Conservation (phyloP, 2,329 filamentous ascomycete genomes). For the Trichoderma afroharzianum region DNA sequence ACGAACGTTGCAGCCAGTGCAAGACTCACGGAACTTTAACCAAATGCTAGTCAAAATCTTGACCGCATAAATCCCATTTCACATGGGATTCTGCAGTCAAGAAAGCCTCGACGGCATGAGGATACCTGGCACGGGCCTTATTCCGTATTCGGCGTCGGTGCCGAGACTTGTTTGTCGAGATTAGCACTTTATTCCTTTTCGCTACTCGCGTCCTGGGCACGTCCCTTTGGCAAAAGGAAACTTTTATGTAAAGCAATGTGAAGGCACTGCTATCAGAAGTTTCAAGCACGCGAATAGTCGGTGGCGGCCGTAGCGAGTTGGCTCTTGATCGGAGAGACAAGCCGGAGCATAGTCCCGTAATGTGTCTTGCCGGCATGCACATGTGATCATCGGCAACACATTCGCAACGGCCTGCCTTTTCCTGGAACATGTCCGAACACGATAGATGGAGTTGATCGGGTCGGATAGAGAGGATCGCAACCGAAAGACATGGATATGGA, state of each 20-base stretch:
- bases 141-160: slow-evolving; percentile 1
- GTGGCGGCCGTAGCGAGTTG: background rate
- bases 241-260: background rate
- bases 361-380: background rate
- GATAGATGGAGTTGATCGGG: background rate
- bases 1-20: background rate
- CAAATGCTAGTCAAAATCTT: background rate
- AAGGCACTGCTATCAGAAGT: background rate
- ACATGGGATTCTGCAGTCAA: background rate
- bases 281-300: background rate
- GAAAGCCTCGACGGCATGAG: background rate
- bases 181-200: background rate
- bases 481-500: background rate
- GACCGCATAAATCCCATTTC: background rate
- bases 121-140: background rate
- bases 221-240: background rate
- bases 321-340: background rate
- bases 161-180: slow-evolving; percentile 5
- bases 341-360: background rate
- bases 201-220: background rate
- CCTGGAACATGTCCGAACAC: slow-evolving; percentile 1
- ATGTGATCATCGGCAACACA: slow-evolving; percentile 9
- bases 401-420: slow-evolving; percentile 5
- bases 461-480: background rate
- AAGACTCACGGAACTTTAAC: background rate